phyloP scores from a whole-genome alignment of 2,329 filamentous ascomycete genomes.

The Davidsoniella australis region DNA sequence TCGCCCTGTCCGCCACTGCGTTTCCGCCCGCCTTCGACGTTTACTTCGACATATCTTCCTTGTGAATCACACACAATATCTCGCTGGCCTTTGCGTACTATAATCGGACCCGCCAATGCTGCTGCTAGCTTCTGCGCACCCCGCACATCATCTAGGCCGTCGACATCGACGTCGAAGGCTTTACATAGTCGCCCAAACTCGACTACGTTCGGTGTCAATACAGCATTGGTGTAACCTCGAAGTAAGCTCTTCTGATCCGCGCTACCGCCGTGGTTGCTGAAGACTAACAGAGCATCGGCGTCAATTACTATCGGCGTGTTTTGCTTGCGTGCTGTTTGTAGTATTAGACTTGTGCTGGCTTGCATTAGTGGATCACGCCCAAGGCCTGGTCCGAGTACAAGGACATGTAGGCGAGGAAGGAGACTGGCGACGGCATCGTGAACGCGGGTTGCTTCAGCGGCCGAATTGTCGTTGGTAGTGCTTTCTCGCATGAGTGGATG shows the following conservation, averaged over 20 bases:
- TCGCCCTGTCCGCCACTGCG: constrained; percentile 89
- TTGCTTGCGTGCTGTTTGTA: constrained; percentile 56
- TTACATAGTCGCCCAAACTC: constrained; percentile 49
- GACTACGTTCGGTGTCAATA: constrained; percentile 87
- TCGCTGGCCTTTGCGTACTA: constrained; percentile 72
- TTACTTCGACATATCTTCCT: constrained; percentile 27
- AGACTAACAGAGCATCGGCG: constrained; percentile 70
- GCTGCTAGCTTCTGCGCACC: constrained; percentile 50
- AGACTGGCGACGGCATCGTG: constrained; percentile 54
- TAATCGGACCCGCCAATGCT: constrained; percentile 70
- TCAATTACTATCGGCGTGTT: constrained; percentile 74
- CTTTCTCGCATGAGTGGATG: constrained; percentile 85
- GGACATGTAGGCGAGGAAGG: constrained; percentile 72
- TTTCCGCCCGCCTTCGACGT: constrained; percentile 73
- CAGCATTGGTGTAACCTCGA: constrained; percentile 63
- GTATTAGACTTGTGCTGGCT: constrained; percentile 61
- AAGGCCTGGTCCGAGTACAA: constrained; percentile 84
- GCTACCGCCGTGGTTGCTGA: constrained; percentile 51
- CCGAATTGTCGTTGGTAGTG: constrained; percentile 19
- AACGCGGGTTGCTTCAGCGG: constrained; percentile 30
- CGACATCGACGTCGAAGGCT: constrained; percentile 49
- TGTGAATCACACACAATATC: constrained; percentile 45
- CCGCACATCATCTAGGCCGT: constrained; percentile 22
- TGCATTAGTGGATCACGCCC: constrained; percentile 85
- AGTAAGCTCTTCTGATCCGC: constrained; percentile 32